A percentile compares a stretch with the other conserved stretches of the same genome.
Evolutionary conservation across 768 basidiomycete species (phyloP).

Genomic region (Mrakia blollopis): DNA sequence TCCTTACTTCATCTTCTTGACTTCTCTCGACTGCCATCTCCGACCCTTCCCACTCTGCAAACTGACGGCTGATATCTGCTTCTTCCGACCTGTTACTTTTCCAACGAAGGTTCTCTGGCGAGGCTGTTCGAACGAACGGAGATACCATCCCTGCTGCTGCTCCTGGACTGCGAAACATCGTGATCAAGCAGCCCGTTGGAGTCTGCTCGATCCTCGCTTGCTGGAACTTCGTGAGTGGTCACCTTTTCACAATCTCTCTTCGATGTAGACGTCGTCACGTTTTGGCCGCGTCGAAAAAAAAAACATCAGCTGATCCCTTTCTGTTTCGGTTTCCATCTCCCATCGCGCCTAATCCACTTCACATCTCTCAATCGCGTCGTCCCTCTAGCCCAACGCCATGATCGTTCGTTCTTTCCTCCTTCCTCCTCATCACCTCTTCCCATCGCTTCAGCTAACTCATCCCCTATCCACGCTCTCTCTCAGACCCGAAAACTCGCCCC

Average conservation of each 20-base stretch:
- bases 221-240: conserved; percentile 37
- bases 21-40: not conserved
- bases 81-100: too few species aligned
- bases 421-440: conserved; percentile 66
- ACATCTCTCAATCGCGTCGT: not conserved
- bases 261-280: conserved; percentile 8
- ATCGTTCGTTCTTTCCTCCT: conserved; percentile 46
- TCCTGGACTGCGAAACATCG: conserved; percentile 68
- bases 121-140: conserved; percentile 87
- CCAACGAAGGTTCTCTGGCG: conserved; percentile 59
- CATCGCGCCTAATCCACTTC: conserved; percentile 6
- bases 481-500: conserved; percentile 44
- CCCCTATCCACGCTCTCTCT: not conserved
- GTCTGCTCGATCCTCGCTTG: conserved; percentile 45
- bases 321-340: not conserved
- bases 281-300: too few species aligned
- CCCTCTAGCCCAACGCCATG: conserved; percentile 35
- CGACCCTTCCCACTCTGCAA: not conserved
- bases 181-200: conserved; percentile 79
- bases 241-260: not conserved
- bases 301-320: not conserved
- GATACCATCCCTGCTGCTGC: conserved; percentile 72
- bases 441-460: conserved; percentile 65
- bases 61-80: too few species aligned
- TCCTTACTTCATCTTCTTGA: not conserved